Conservation (phyloP, 768 basidiomycete genomes). For the Russula compacta region DNA sequence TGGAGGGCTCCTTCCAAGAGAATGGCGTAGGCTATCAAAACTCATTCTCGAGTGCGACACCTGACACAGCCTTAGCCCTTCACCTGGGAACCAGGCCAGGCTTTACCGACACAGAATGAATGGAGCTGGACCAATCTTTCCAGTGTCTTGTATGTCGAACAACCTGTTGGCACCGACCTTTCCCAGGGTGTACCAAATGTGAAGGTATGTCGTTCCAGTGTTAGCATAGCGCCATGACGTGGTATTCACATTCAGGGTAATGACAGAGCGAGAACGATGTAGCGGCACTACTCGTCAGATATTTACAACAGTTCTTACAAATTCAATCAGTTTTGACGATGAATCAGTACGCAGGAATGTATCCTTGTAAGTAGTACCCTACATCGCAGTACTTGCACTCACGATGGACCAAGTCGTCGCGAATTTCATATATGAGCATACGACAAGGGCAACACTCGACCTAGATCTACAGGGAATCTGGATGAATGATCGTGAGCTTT, state of each 20-base stretch:
- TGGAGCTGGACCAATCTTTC: constrained; percentile 76
- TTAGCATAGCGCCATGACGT: not conserved
- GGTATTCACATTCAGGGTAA: not conserved
- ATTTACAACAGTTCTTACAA: constrained; percentile 66
- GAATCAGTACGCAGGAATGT: constrained; percentile 64
- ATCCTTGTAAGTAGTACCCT: constrained; percentile 44
- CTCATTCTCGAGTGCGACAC: not conserved
- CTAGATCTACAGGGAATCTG: constrained; percentile 61
- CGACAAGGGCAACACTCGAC: constrained; percentile 33
- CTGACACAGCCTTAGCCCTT: constrained; percentile 42
- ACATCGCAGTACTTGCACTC: not conserved
- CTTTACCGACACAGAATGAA: constrained; percentile 53
- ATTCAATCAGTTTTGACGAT: constrained; percentile 26
- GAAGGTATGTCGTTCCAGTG: constrained; percentile 20
- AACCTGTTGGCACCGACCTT: constrained; percentile 74
- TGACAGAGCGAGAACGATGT: constrained; percentile 45
- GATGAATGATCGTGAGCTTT: constrained; percentile 56
- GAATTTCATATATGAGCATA: constrained; percentile 59
- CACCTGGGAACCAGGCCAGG: constrained; percentile 51
- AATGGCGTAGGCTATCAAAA: constrained; percentile 49
- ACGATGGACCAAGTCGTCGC: constrained; percentile 47
- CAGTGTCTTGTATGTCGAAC: constrained; percentile 66
- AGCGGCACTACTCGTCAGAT: constrained; percentile 47
- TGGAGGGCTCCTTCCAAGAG: constrained; percentile 64
- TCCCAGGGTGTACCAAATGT: constrained; percentile 62